Conservation (phyloP, 164 flowering plant species). For the Akebia trifoliata region DNA sequence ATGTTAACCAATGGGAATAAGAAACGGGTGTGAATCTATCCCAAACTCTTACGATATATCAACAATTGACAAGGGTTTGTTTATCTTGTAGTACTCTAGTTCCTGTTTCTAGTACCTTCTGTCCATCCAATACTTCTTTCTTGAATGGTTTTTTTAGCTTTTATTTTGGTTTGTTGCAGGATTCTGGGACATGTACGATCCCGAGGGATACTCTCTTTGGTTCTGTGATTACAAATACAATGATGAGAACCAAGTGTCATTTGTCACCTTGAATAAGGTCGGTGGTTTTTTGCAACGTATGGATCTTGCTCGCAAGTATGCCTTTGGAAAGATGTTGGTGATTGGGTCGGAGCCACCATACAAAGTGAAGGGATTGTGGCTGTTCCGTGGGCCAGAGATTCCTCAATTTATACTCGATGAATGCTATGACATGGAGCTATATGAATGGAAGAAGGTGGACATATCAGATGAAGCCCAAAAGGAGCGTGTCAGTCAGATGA, state of each 20-base stretch:
- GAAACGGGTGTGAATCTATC: too few relatives aligned
- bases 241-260: slow-evolving; percentile 85
- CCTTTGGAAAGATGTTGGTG: slow-evolving; percentile 88
- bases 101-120: too few relatives aligned
- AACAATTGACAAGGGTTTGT: too few relatives aligned
- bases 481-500: slow-evolving; percentile 85
- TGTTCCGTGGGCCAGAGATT: slow-evolving; percentile 86
- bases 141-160: background rate
- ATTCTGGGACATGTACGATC: slow-evolving; percentile 99
- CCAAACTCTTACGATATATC: too few relatives aligned
- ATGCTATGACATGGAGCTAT: slow-evolving; percentile 87
- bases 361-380: slow-evolving; percentile 94
- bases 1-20: too few relatives aligned
- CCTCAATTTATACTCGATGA: slow-evolving; percentile 76
- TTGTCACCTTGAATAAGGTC: slow-evolving; percentile 79
- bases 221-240: slow-evolving; percentile 64
- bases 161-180: slow-evolving; percentile 37
- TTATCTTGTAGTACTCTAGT: too few relatives aligned
- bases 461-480: slow-evolving; percentile 69
- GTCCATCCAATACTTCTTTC: too few relatives aligned
- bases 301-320: slow-evolving; percentile 90
- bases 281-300: slow-evolving; percentile 67
- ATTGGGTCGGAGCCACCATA: slow-evolving; percentile 71
- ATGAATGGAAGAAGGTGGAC: slow-evolving; percentile 83
- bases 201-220: slow-evolving; percentile 83